A percentile compares a stretch with the other conserved stretches of the same genome.
phyloP scores from a whole-genome alignment of 2,329 filamentous ascomycete genomes.

The Thielaviopsis populi region DNA sequence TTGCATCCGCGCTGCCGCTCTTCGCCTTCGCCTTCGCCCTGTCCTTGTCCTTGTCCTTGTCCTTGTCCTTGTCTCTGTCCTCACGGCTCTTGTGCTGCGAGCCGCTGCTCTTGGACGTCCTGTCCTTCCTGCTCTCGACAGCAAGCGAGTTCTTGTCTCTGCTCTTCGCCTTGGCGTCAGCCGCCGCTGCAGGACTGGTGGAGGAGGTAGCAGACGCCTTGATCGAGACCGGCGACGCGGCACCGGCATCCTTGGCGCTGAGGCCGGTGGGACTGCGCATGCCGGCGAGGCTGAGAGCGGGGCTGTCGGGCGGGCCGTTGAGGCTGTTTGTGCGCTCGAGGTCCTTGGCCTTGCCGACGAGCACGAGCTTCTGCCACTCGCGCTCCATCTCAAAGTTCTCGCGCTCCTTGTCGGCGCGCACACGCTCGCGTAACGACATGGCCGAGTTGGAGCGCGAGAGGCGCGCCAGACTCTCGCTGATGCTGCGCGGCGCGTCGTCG shows the following conservation, averaged over 20 bases:
- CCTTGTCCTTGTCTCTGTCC: not conserved
- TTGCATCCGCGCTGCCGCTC: not conserved
- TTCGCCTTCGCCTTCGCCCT: not conserved
- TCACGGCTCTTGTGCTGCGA: not conserved
- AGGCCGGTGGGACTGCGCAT: constrained; percentile 12
- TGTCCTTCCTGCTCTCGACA: not conserved
- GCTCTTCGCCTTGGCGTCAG: not conserved
- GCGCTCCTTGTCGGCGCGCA: constrained; percentile 18
- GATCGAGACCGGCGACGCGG: not conserved
- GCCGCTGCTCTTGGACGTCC: not conserved
- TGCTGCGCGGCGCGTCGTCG: constrained; percentile 13
- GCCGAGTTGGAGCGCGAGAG: constrained; percentile 6
- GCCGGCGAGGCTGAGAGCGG: not conserved
- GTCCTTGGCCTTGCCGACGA: constrained; percentile 8
- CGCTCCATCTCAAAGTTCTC: constrained; percentile 17
- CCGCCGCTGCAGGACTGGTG: not conserved
- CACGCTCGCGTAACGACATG: constrained; percentile 10
- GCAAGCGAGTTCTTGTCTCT: not conserved
- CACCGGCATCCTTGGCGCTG: not conserved
- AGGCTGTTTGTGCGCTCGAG: not conserved
- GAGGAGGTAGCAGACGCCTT: not conserved
- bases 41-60: too few species aligned
- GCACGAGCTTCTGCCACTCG: constrained; percentile 15
- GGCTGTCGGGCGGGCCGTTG: not conserved
- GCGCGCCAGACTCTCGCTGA: constrained; percentile 12